Evolutionary conservation across 306 rosid genomes (phyloP), one percentile per base, ranked within the genome.

Genomic region (Quercus gilva): DNA sequence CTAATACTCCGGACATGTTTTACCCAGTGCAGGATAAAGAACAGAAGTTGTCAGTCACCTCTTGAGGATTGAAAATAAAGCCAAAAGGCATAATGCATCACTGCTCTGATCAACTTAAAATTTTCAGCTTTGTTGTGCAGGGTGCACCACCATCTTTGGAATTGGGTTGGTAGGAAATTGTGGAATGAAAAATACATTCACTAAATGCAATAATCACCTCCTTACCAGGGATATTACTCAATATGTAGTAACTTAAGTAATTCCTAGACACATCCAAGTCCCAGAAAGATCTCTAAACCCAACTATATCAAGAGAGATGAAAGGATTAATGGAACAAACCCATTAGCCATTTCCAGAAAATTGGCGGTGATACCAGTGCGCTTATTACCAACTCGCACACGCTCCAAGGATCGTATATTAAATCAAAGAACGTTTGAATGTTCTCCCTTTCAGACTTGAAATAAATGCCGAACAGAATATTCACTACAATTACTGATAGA

Each of bases 1-100:
- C 90, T 86, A 87, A 79, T 89, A 88, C 93, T 88, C 97, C 94
- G 87, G 37, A 90, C 89, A 88, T 79, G 80, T 87, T 89, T 92
- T 96, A 96, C 96, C 94, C 90, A 93, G 87, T 79, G 94, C 88
- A 87, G 88, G 89, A 84, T 85, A 83, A 82, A 83, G 89, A 87
- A 91, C 89, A 90, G 88, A 91, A 79, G 91, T 87, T 80, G 88
- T 64, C 88, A 82, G 86, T 88, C 97, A 85, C 94, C 97, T 87
- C 93, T 88, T 84, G 88, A 90, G 82, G 94, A 90, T 91, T 58
- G 90, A 89, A 84, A 87, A 87, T 78, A 89, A 86, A 82, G 88
- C 87, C 89, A 87, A 86, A 85, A 84, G 81, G 91, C 84, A 82
- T 76, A 83, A 76, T 51, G 84, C 87, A 87, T 73, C 90, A 87